Evolutionary conservation across 2,329 filamentous ascomycete genomes (phyloP).

Genomic region (Cytospora piceae): DNA sequence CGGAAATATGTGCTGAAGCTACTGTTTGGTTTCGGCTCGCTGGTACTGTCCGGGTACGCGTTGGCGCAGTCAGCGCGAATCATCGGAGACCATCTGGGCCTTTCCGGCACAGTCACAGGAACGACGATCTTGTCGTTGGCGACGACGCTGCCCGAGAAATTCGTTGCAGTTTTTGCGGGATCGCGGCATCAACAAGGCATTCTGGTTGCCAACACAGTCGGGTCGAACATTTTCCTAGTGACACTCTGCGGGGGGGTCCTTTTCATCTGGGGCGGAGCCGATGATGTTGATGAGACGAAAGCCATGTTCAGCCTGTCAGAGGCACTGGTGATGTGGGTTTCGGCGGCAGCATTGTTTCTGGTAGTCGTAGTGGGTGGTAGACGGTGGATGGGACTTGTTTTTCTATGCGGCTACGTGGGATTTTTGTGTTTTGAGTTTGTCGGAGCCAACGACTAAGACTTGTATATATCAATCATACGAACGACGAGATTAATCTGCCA

Average conservation of each 20-base stretch:
- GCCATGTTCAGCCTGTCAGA: slow-evolving; percentile 37
- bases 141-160: slow-evolving; percentile 56
- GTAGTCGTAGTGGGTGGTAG: slow-evolving; percentile 39
- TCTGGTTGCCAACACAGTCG: slow-evolving; percentile 54
- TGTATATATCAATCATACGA: too few species aligned
- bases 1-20: slow-evolving; percentile 41
- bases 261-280: slow-evolving; percentile 37
- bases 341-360: slow-evolving; percentile 36
- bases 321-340: slow-evolving; percentile 37
- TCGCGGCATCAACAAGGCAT: slow-evolving; percentile 51
- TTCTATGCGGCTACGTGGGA: slow-evolving; percentile 38
- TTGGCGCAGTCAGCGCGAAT: slow-evolving; percentile 49
- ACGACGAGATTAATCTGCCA: too few species aligned
- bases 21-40: slow-evolving; percentile 46
- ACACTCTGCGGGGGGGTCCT: slow-evolving; percentile 50
- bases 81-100: slow-evolving; percentile 44
- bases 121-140: slow-evolving; percentile 52
- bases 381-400: slow-evolving; percentile 40
- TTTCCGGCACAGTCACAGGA: slow-evolving; percentile 52
- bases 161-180: slow-evolving; percentile 52
- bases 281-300: slow-evolving; percentile 28
- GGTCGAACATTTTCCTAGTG: slow-evolving; percentile 55
- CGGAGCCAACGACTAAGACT: background rate
- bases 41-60: slow-evolving; percentile 52
- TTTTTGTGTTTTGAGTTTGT: slow-evolving; percentile 36